phyloP scores from a whole-genome alignment of 805 yeast genomes.

The Saccharomycopsis schoenii region DNA sequence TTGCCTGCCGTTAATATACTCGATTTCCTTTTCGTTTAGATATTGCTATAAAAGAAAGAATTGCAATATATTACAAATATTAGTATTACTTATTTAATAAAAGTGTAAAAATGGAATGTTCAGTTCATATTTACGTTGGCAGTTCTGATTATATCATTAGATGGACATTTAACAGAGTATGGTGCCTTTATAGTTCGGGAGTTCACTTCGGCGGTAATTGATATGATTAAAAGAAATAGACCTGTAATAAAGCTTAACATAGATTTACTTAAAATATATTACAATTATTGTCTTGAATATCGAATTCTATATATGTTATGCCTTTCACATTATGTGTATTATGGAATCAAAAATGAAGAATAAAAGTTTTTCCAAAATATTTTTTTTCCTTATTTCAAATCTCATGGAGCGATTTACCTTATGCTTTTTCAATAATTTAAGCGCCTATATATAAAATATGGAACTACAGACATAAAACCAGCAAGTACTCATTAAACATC shows the following conservation, averaged over 20 bases:
- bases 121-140: constrained; percentile 8
- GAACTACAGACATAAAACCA: not conserved
- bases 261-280: not conserved
- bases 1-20: constrained; percentile 2
- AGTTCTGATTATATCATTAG: constrained; percentile 3
- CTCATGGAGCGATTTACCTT: no score
- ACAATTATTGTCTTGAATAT: no score
- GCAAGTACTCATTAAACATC: not conserved
- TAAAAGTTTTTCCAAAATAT: not conserved
- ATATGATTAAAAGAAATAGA: not conserved
- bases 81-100: not conserved
- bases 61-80: not conserved
- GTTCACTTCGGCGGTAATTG: not conserved
- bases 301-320: no score
- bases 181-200: constrained; percentile 1
- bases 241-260: not conserved
- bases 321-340: no score
- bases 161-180: constrained; percentile 8
- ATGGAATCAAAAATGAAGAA: no score
- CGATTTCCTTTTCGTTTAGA: constrained; percentile 3
- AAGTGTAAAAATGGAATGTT: not conserved
- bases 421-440: no score
- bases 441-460: not conserved
- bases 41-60: constrained; percentile 1
- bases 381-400: not conserved